A percentile compares a stretch with the other conserved stretches of the same genome.
phyloP scores from a whole-genome alignment of 148 eudicot genomes.

The Spergularia marina region DNA sequence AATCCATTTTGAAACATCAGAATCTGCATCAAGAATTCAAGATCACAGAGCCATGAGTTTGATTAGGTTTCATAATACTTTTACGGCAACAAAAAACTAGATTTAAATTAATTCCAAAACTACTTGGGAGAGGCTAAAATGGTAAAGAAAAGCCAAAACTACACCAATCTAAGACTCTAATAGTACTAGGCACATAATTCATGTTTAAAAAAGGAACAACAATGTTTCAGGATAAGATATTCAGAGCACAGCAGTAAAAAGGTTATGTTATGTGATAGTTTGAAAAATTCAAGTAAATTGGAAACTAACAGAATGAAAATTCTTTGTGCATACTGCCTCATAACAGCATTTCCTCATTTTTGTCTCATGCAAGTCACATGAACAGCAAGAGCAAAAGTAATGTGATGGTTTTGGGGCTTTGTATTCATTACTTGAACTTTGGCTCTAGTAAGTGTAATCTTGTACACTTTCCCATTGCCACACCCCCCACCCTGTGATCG shows the following conservation, averaged over 20 bases:
- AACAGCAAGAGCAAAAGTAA: too few relatives aligned
- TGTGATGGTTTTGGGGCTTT: too few relatives aligned
- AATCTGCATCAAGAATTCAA: conserved; percentile 42
- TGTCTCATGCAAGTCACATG: too few relatives aligned
- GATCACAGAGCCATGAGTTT: not conserved
- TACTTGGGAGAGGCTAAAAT: not conserved
- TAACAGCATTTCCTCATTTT: not conserved
- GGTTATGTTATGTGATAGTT: not conserved
- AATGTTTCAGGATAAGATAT: too few relatives aligned
- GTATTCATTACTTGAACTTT: too few relatives aligned
- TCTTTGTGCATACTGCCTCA: not conserved
- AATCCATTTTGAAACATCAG: conserved; percentile 71
- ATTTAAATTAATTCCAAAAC: not conserved
- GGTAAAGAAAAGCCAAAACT: too few relatives aligned
- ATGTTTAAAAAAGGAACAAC: too few relatives aligned
- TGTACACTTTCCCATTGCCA: too few relatives aligned
- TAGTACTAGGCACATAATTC: too few relatives aligned
- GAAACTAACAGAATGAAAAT: not conserved
- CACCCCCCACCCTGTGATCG: too few relatives aligned
- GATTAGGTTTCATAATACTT: not conserved
- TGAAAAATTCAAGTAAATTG: not conserved
- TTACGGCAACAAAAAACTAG: not conserved
- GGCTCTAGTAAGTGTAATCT: too few relatives aligned
- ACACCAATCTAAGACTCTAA: too few relatives aligned
- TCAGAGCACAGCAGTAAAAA: not conserved